These are phyloP conservation scores for Moricandia arvensis DNA, from an alignment of 345 rosid species.

Conservation along the genomic window DNA sequence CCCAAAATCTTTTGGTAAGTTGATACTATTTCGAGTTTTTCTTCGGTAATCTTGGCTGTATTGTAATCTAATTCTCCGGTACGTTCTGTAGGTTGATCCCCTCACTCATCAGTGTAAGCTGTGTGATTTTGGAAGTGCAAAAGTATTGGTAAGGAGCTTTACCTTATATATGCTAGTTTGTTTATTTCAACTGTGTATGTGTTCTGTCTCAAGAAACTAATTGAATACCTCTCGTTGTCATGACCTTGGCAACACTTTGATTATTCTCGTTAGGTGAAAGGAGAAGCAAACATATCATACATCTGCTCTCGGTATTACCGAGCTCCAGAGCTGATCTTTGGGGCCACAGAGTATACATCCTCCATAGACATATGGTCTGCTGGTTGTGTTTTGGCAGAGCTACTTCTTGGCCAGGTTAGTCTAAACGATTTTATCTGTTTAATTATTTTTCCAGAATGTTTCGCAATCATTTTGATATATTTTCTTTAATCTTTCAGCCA, in stretches of 20 bases:
- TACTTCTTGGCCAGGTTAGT: slow-evolving; percentile 76
- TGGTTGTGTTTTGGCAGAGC: slow-evolving; percentile 91
- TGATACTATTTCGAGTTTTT: not conserved
- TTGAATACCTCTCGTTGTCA: not conserved
- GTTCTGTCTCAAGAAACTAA: not conserved
- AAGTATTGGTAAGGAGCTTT: slow-evolving; percentile 57
- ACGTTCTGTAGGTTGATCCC: slow-evolving; percentile 63
- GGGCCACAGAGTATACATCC: slow-evolving; percentile 74
- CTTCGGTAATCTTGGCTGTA: not conserved
- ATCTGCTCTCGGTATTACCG: slow-evolving; percentile 88
- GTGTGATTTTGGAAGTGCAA: slow-evolving; percentile 87
- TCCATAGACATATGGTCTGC: slow-evolving; percentile 92
- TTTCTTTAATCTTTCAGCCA: slow-evolving; percentile 44
- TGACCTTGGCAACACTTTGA: not conserved
- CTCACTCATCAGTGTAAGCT: slow-evolving; percentile 81
- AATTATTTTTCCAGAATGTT: not conserved
- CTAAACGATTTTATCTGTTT: not conserved
- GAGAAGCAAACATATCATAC: slow-evolving; percentile 78
- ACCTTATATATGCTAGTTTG: not conserved
- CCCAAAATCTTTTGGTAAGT: slow-evolving; percentile 89
- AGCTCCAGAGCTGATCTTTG: slow-evolving; percentile 87
- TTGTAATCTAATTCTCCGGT: slow-evolving; percentile 7
- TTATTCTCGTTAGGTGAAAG: slow-evolving; percentile 54
- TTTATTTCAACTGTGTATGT: not conserved
- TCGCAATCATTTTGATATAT: not conserved